Evolutionary conservation across 306 rosid species (phyloP).

Genomic region (Quillaja saponaria): DNA sequence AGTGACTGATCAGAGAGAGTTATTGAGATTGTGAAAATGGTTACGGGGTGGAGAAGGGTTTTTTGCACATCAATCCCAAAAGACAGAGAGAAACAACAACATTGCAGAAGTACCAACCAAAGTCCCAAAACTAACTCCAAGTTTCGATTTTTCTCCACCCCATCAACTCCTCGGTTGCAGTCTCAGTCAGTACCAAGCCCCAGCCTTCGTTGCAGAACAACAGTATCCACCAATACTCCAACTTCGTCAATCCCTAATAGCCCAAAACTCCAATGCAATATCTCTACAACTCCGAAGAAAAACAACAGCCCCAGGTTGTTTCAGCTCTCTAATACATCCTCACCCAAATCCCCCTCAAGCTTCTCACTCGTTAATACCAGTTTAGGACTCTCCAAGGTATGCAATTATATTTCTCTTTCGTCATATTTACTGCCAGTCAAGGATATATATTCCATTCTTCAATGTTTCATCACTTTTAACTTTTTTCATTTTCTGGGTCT

Average conservation of each 20-base stretch:
- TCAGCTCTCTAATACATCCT: slow-evolving; percentile 63
- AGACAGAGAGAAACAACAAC: slow-evolving; percentile 56
- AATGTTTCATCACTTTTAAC: background rate
- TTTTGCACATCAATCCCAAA: slow-evolving; percentile 83
- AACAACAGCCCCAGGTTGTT: slow-evolving; percentile 45
- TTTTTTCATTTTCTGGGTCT: background rate
- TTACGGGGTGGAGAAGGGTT: slow-evolving; percentile 94
- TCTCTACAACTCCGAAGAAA: slow-evolving; percentile 39
- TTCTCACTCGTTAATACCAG: slow-evolving; percentile 79
- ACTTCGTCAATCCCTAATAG: slow-evolving; percentile 62
- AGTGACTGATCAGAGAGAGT: background rate
- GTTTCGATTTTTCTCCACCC: slow-evolving; percentile 80
- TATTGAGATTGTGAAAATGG: slow-evolving; percentile 47
- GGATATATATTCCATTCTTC: background rate
- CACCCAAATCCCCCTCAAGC: slow-evolving; percentile 81
- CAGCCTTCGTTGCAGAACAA: slow-evolving; percentile 78
- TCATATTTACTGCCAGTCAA: background rate
- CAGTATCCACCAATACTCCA: slow-evolving; percentile 37
- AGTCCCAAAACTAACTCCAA: slow-evolving; percentile 67
- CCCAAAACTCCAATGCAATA: slow-evolving; percentile 73
- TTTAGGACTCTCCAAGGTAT: slow-evolving; percentile 68
- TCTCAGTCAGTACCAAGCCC: slow-evolving; percentile 53
- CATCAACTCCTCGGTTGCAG: slow-evolving; percentile 76
- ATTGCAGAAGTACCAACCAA: slow-evolving; percentile 37
- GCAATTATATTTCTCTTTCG: slow-evolving; percentile 2